Conservation (phyloP, 192 early-diverging fungal species). For the Allomyces javanicus region DNA sequence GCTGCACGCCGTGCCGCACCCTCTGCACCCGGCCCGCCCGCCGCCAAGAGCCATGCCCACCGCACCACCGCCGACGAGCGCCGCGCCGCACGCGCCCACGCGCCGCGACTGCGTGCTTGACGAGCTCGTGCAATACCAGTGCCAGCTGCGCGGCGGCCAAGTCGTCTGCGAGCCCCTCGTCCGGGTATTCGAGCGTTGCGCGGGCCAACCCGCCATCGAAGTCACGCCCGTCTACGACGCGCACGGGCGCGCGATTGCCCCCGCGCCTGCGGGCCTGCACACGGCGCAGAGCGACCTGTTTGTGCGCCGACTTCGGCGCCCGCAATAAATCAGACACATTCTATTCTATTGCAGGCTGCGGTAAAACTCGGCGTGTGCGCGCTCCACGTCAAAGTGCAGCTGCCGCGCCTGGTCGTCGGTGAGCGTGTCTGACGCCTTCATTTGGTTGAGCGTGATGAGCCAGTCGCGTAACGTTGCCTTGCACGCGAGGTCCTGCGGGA, state of each 20-base stretch:
- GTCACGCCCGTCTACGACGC: background rate
- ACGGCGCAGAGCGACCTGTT: too few relatives aligned
- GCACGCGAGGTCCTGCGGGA: slow-evolving; percentile 5
- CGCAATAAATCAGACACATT: background rate
- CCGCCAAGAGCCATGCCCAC: too few relatives aligned
- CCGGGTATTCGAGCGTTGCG: background rate
- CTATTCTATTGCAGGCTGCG: slow-evolving; percentile 11
- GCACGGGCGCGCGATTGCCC: background rate
- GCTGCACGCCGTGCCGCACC: too few relatives aligned
- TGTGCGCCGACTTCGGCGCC: background rate
- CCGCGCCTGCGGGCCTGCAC: background rate
- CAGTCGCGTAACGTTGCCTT: background rate
- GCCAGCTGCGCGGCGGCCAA: background rate
- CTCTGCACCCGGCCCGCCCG: too few relatives aligned
- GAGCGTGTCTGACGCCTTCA: slow-evolving; percentile 83
- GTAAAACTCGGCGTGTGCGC: slow-evolving; percentile 44
- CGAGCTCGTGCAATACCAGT: background rate
- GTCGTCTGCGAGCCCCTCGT: background rate
- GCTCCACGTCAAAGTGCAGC: slow-evolving; percentile 78
- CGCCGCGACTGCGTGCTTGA: background rate
- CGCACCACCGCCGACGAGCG: too few relatives aligned
- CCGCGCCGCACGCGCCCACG: too few relatives aligned
- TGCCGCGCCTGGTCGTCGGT: slow-evolving; percentile 70
- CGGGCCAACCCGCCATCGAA: background rate
- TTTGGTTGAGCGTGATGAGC: slow-evolving; percentile 70